These are phyloP conservation scores for Wickerhamomyces canadensis DNA, from an alignment of 805 yeast genomes.

Conservation along the genomic window DNA sequence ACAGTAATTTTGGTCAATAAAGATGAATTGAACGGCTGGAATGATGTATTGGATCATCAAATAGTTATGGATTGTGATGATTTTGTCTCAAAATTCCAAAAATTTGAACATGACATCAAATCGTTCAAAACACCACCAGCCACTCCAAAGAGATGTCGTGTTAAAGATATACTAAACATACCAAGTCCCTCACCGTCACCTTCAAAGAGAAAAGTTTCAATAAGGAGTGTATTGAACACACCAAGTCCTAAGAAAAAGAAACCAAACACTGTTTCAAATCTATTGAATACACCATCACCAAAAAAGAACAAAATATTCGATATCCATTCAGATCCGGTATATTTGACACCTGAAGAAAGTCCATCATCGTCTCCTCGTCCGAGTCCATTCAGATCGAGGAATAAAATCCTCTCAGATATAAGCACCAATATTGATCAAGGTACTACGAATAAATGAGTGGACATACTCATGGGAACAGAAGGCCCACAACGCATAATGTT, in stretches of 20 bases:
- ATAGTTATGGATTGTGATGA: slow-evolving; percentile 75
- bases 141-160: slow-evolving; percentile 22
- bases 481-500: no score
- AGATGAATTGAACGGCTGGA: slow-evolving; percentile 65
- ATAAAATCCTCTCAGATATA: no score
- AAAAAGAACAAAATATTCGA: not conserved
- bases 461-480: no score
- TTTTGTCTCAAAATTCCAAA: slow-evolving; percentile 46
- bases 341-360: not conserved
- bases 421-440: no score
- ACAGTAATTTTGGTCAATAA: slow-evolving; percentile 72
- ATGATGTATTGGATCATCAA: slow-evolving; percentile 70
- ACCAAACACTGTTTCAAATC: not conserved
- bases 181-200: slow-evolving; percentile 11
- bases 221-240: not conserved
- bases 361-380: not conserved
- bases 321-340: not conserved
- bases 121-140: slow-evolving; percentile 25
- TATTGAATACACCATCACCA: slow-evolving; percentile 1
- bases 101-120: slow-evolving; percentile 14
- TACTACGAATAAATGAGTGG: no score
- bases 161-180: slow-evolving; percentile 13
- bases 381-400: no score
- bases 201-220: no score
- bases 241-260: not conserved